A percentile compares a stretch with the other conserved stretches of the same genome.
Evolutionary conservation across 1,284 basidiomycete genomes (phyloP).

Genomic region (Melampsora americana): DNA sequence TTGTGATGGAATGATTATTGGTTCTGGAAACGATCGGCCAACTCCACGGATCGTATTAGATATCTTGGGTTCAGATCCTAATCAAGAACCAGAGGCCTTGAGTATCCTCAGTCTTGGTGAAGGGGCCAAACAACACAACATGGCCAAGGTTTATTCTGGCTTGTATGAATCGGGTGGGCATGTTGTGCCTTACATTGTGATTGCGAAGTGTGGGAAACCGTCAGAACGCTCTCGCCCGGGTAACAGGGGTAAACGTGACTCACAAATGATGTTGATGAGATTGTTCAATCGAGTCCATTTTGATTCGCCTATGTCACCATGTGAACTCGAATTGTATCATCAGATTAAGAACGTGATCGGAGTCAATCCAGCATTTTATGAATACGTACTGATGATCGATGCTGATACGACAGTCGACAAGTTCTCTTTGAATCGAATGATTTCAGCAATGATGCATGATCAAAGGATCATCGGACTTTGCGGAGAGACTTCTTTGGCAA

Average conservation of each 20-base stretch:
- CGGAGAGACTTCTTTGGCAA: constrained; percentile 84
- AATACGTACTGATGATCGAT: constrained; percentile 94
- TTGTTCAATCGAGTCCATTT: constrained; percentile 99
- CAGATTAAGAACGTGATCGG: constrained; percentile 99
- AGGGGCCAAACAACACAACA: constrained; percentile 93
- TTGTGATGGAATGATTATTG: constrained; percentile 98
- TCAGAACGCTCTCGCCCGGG: constrained; percentile 87
- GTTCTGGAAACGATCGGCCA: constrained; percentile 85
- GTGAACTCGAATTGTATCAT: constrained; percentile 96
- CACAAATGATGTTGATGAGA: constrained; percentile 92
- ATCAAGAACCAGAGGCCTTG: constrained; percentile 87
- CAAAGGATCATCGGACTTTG: constrained; percentile 90
- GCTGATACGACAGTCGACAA: constrained; percentile 92
- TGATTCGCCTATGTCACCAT: constrained; percentile 89
- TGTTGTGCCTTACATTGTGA: constrained; percentile 90
- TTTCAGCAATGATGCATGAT: constrained; percentile 80
- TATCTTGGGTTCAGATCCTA: constrained; percentile 89
- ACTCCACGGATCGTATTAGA: constrained; percentile 85
- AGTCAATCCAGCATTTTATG: constrained; percentile 96
- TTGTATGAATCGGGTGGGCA: constrained; percentile 91
- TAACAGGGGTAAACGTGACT: constrained; percentile 94
- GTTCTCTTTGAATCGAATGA: constrained; percentile 77
- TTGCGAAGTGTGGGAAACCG: constrained; percentile 96
- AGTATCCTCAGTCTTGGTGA: constrained; percentile 91
- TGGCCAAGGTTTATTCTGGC: constrained; percentile 97